A percentile compares a stretch with the other conserved stretches of the same genome.
These are phyloP conservation scores for Myriangium duriaei DNA, from an alignment of 2,329 filamentous ascomycete species.

Conservation along the genomic window DNA sequence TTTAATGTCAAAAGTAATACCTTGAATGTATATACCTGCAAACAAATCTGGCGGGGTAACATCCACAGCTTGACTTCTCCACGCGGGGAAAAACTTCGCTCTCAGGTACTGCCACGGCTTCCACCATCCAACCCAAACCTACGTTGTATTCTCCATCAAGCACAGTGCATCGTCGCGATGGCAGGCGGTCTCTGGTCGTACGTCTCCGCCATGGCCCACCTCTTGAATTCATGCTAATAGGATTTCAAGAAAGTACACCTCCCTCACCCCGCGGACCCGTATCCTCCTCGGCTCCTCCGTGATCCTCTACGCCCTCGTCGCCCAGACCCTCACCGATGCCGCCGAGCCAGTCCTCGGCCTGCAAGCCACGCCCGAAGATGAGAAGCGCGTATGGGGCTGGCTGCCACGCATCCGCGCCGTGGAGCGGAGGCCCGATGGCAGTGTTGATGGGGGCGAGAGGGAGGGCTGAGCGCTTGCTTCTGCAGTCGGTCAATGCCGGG, in stretches of 20 bases:
- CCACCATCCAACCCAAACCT: too few species aligned
- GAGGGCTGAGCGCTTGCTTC: background rate
- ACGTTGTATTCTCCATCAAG: too few species aligned
- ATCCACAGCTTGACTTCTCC: too few species aligned
- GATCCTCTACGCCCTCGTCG: slow-evolving; percentile 62
- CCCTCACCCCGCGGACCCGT: slow-evolving; percentile 57
- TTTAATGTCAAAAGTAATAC: too few species aligned
- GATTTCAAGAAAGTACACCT: slow-evolving; percentile 41
- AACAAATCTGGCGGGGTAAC: too few species aligned
- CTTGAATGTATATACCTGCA: too few species aligned
- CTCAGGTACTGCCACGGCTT: too few species aligned
- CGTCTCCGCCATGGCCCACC: background rate
- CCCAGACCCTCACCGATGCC: slow-evolving; percentile 60
- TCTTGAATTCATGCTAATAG: slow-evolving; percentile 14
- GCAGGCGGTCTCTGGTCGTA: slow-evolving; percentile 10
- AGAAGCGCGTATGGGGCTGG: slow-evolving; percentile 48
- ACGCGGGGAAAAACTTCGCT: too few species aligned
- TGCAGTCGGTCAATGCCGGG: too few species aligned
- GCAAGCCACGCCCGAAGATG: slow-evolving; percentile 60
- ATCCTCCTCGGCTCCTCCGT: slow-evolving; percentile 60
- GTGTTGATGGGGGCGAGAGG: slow-evolving; percentile 1
- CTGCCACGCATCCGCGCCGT: slow-evolving; percentile 52
- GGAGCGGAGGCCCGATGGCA: slow-evolving; percentile 31
- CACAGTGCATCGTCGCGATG: too few species aligned
- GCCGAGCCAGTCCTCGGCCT: slow-evolving; percentile 63